phyloP scores from a whole-genome alignment of 2,329 filamentous ascomycete genomes.

The Epichloe bromicola region DNA sequence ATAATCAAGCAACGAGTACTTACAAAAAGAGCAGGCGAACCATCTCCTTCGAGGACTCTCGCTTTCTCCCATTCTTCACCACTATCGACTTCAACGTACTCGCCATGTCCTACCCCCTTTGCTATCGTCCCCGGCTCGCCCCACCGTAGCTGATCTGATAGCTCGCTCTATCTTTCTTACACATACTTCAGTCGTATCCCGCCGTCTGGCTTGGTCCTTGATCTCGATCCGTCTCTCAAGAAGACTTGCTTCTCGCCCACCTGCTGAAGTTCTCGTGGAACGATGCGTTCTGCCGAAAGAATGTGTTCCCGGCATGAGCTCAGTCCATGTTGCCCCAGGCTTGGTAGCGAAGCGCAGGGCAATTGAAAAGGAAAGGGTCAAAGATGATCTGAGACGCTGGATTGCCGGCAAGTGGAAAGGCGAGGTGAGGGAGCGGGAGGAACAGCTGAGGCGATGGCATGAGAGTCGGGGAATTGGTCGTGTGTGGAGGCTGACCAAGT shows the following conservation, averaged over 20 bases:
- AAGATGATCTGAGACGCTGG: constrained; percentile 53
- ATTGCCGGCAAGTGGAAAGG: constrained; percentile 45
- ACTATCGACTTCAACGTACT: constrained; percentile 44
- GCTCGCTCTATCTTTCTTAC: constrained; percentile 54
- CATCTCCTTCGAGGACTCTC: constrained; percentile 50
- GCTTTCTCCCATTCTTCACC: constrained; percentile 52
- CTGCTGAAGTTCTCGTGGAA: constrained; percentile 45
- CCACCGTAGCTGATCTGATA: constrained; percentile 49
- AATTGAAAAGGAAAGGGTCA: constrained; percentile 54
- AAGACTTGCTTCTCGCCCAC: constrained; percentile 45
- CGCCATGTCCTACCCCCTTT: constrained; percentile 41
- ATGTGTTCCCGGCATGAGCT: constrained; percentile 37
- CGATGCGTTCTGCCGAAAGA: constrained; percentile 53
- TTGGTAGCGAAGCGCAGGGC: constrained; percentile 49
- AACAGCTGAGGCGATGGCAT: constrained; percentile 33
- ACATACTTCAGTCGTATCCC: constrained; percentile 50
- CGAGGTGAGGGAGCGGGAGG: constrained; percentile 36
- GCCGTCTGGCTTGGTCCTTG: constrained; percentile 48
- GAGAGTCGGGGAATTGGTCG: constrained; percentile 39
- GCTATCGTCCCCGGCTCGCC: constrained; percentile 42
- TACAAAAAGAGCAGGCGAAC: constrained; percentile 35
- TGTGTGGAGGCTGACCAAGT: constrained; percentile 48
- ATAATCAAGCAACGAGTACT: not conserved
- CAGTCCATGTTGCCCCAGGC: constrained; percentile 38
- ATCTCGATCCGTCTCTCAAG: constrained; percentile 53